These are phyloP conservation scores for Trichoderma sp. DNA, from an alignment of 2,329 filamentous ascomycete species.

Conservation along the genomic window DNA sequence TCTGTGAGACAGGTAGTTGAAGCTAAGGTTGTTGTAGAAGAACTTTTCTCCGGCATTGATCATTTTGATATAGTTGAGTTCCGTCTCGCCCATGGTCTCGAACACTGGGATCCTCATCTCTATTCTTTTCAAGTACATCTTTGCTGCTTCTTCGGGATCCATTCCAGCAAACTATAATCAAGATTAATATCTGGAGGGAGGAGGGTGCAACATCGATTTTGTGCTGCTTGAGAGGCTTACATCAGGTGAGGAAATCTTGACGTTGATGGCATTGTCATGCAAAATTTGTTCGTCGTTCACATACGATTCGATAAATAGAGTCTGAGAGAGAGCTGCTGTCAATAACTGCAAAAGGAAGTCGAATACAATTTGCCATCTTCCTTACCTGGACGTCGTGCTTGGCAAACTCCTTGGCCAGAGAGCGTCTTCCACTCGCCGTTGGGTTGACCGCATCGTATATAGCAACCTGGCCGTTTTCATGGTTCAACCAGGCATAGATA, in stretches of 20 bases:
- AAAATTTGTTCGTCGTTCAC: constrained; percentile 93
- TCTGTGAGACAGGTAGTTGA: constrained; percentile 92
- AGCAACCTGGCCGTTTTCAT: constrained; percentile 96
- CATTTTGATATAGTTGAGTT: constrained; percentile 99
- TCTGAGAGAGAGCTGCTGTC: constrained; percentile 48
- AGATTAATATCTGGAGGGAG: constrained; percentile 6
- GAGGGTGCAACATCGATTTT: background rate
- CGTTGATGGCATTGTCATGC: constrained; percentile 91
- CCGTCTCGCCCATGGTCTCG: constrained; percentile 91
- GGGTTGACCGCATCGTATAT: constrained; percentile 99
- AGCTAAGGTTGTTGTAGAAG: constrained; percentile 94
- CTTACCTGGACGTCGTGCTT: constrained; percentile 88
- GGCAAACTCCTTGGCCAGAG: constrained; percentile 92
- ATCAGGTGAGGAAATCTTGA: constrained; percentile 97
- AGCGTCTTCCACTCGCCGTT: constrained; percentile 73
- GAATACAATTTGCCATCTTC: no score
- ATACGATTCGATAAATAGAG: constrained; percentile 92
- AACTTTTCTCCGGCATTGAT: constrained; percentile 94
- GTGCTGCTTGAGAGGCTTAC: constrained; percentile 46
- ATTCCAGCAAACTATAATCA: constrained; percentile 74
- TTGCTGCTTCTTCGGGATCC: constrained; percentile 87
- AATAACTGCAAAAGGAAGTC: background rate
- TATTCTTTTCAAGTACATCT: constrained; percentile 86
- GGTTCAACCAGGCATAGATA: constrained; percentile 92
- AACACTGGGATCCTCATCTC: constrained; percentile 91